Base-by-base conservation (phyloP, 2,329 filamentous ascomycete species). In the Penicillium hordei region DNA sequence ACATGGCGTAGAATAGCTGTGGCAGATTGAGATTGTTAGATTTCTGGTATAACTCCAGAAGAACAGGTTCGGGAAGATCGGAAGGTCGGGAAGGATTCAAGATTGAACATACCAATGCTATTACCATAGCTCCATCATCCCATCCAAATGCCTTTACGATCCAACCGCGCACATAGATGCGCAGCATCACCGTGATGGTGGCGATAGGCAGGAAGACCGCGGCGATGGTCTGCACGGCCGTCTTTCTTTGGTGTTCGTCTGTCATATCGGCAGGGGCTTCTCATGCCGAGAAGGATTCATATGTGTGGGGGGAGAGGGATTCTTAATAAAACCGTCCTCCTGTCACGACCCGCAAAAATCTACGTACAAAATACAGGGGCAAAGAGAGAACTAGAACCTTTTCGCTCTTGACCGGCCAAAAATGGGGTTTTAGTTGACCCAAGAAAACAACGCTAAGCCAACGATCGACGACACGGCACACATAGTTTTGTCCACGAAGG, bases 81-180 rank as follows among this genome's bases (percentile, higher is more conserved):
- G 33, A 31, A 46, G 13, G 3, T 10, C 17, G 42, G 33, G 25
- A 46, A 36, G 8, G n/a, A 10, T 40, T 25, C 44, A 10, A 52
- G 29, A 40, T 43, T 17, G 44, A 25, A 33, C 52, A 19, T 65
- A 73, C 69, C 59, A 63, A 42, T 7, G 70, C 67, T 50, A 67
- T 8, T 10, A 74, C 66, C 71, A 74, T 73, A 3, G 62, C 48
- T 0, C 57, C 62, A 57, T 74, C 72, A 66, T 74, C 72, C 61
- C 66, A 66, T 36, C 72, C 72, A 59, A 74, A 72, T 4, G 60
- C 67, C 53, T 69, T 71, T 17, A 73, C 68, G 5, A 74, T 36
- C 40, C 62, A 63, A 38, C 60, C 60, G 3, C 72, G 70, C 42
- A 73, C 69, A 60, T 74, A 74, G 34, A 67, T 70, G 27, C 71